These are phyloP conservation scores for Miscanthus sacchariflorus DNA, from an alignment of 202 grass and related monocot genomes.

Conservation along the genomic window DNA sequence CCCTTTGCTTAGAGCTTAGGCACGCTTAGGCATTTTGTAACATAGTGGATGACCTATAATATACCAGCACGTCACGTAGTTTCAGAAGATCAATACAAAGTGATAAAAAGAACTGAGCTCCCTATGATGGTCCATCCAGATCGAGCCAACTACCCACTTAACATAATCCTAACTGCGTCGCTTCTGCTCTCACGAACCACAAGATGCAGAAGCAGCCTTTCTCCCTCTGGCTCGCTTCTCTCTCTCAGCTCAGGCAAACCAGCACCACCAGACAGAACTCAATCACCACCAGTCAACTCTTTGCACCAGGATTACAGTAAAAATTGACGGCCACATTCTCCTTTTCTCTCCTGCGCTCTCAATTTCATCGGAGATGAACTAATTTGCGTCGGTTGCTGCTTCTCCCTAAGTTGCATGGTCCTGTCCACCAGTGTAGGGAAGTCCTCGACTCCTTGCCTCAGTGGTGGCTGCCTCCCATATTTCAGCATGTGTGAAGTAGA, in stretches of 20 bases:
- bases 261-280: background rate
- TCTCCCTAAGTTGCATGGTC: background rate
- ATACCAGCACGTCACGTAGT: background rate
- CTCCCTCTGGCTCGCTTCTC: background rate
- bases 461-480: background rate
- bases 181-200: background rate
- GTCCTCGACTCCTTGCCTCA: background rate
- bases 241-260: background rate
- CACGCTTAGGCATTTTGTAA: background rate
- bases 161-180: background rate
- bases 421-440: background rate
- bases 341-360: background rate
- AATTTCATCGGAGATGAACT: background rate
- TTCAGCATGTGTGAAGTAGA: background rate
- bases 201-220: background rate
- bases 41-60: background rate
- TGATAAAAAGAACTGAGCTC: background rate
- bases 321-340: background rate
- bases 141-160: background rate
- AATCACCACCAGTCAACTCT: background rate
- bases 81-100: background rate
- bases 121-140: background rate
- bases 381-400: background rate
- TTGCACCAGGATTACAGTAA: background rate
- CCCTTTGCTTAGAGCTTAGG: background rate